phyloP scores from a whole-genome alignment of 441 rosid species.

The Macaranga tanarius region DNA sequence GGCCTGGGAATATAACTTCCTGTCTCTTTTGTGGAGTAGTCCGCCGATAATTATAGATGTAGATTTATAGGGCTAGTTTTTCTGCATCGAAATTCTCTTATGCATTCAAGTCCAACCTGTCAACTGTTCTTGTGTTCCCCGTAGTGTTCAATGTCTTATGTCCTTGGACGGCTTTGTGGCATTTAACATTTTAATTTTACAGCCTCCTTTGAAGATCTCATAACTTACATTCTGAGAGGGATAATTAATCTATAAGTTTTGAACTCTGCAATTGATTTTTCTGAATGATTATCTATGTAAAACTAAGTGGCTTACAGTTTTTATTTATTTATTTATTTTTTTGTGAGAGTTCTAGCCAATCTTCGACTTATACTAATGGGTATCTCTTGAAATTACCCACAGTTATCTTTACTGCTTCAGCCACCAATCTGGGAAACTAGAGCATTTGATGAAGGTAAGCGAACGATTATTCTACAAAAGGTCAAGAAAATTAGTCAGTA shows the following conservation, averaged over 20 bases:
- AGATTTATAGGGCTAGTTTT: background rate
- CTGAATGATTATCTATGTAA: conserved; percentile 2
- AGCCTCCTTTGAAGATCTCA: background rate
- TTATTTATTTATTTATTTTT: background rate
- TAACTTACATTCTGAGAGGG: background rate
- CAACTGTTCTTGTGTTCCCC: background rate
- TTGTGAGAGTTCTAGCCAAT: background rate
- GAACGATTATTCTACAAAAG: background rate
- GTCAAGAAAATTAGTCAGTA: background rate
- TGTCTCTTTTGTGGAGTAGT: background rate
- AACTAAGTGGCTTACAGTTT: background rate
- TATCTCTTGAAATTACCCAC: conserved; percentile 28
- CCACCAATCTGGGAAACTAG: conserved; percentile 86
- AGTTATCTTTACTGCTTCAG: conserved; percentile 96
- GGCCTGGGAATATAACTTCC: no score
- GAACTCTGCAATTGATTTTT: background rate
- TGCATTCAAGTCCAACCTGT: background rate
- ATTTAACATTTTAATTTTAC: background rate
- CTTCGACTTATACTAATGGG: conserved; percentile 5
- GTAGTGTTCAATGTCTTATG: background rate
- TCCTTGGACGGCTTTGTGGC: conserved; percentile 2
- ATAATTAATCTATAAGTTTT: background rate
- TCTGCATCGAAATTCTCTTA: background rate
- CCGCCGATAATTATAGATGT: background rate
- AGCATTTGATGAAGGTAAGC: conserved; percentile 95